phyloP scores from a whole-genome alignment of 108 stramenopile genomes.

The Phaeodactylum tricornutum region DNA sequence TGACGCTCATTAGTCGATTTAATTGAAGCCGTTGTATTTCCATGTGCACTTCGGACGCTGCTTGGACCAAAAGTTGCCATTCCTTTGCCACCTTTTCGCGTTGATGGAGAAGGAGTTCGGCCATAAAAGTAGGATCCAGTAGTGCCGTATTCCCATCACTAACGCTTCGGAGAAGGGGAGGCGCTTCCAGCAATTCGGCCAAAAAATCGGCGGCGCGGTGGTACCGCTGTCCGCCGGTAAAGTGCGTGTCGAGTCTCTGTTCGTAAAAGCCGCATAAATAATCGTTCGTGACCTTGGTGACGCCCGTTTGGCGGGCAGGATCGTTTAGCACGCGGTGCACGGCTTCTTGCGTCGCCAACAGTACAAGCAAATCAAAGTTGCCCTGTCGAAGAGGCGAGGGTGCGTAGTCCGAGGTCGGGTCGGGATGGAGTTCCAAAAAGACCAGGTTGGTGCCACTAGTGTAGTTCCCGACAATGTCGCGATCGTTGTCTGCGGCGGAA shows the following conservation, averaged over 20 bases:
- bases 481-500: not conserved
- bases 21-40: constrained; percentile 45
- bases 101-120: constrained; percentile 40
- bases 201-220: constrained; percentile 71
- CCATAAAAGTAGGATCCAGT: constrained; percentile 52
- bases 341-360: constrained; percentile 61
- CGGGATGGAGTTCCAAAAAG: constrained; percentile 19
- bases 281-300: not conserved
- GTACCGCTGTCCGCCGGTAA: constrained; percentile 50
- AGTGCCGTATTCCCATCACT: constrained; percentile 12
- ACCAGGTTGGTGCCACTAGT: constrained; percentile 12
- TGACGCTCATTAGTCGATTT: constrained; percentile 29
- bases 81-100: constrained; percentile 51
- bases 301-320: constrained; percentile 1
- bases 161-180: constrained; percentile 22
- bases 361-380: constrained; percentile 67
- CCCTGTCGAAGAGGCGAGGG: constrained; percentile 59
- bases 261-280: constrained; percentile 41
- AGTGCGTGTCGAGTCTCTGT: constrained; percentile 30
- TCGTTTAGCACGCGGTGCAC: constrained; percentile 58
- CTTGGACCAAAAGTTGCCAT: constrained; percentile 36
- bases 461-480: not conserved
- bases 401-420: constrained; percentile 7
- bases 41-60: constrained; percentile 39
- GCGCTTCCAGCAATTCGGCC: constrained; percentile 37